These are phyloP conservation scores for Spizellomyces sp. DNA, from an alignment of 192 early-diverging fungal genomes.

Conservation along the genomic window DNA sequence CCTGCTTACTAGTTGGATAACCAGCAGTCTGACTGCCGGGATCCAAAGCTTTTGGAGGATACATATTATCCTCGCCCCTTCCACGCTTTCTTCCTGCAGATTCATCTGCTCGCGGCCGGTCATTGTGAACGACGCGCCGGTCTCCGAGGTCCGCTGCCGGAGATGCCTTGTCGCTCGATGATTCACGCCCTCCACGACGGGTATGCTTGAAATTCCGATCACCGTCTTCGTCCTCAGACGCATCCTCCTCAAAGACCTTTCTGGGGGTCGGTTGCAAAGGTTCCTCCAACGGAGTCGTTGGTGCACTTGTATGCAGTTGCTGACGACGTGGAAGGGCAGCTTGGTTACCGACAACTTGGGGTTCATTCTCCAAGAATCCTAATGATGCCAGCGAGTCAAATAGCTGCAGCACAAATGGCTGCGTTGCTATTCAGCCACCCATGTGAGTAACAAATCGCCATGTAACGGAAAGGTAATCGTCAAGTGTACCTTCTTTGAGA, in stretches of 20 bases:
- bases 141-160: slow-evolving; percentile 6
- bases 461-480: neutral
- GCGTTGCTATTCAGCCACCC: slow-evolving; percentile 56
- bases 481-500: slow-evolving; percentile 64
- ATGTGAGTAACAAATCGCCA: neutral
- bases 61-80: neutral
- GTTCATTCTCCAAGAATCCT: slow-evolving; percentile 39
- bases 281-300: neutral
- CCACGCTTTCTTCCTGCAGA: slow-evolving; percentile 2
- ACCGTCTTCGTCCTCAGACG: slow-evolving; percentile 65
- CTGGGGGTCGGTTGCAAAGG: neutral
- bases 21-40: too few relatives aligned
- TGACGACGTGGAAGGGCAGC: too few relatives aligned
- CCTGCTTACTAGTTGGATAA: too few relatives aligned
- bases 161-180: neutral
- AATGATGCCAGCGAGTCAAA: slow-evolving; percentile 54
- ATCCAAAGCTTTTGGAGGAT: neutral
- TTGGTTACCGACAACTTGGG: too few relatives aligned
- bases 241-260: slow-evolving; percentile 43
- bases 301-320: neutral
- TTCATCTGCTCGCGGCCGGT: slow-evolving; percentile 1
- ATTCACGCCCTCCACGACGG: slow-evolving; percentile 24
- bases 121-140: neutral
- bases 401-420: slow-evolving; percentile 61
- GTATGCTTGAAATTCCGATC: slow-evolving; percentile 75